Conservation (phyloP, 1,139 yeast genomes). For the Taphrina pruni region DNA sequence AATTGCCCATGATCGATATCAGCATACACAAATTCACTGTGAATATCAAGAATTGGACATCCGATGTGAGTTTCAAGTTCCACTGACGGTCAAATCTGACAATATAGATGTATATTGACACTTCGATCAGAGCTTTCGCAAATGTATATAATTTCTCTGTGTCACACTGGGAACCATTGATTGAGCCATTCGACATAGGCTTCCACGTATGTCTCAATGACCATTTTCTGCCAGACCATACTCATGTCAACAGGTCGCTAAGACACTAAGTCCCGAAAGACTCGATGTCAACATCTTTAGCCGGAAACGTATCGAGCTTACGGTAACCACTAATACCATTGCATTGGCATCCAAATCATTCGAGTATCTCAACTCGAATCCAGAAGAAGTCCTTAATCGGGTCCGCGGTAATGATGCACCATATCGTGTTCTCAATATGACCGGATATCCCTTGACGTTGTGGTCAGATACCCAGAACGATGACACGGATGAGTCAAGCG, state of each 20-base stretch:
- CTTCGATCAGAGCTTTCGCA: constrained; percentile 69
- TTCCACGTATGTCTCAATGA: constrained; percentile 59
- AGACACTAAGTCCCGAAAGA: constrained; percentile 53
- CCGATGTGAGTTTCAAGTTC: constrained; percentile 56
- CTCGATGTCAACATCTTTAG: constrained; percentile 71
- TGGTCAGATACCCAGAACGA: constrained; percentile 65
- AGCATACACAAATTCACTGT: constrained; percentile 74
- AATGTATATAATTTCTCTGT: constrained; percentile 89
- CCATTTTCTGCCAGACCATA: constrained; percentile 24
- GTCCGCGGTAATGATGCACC: constrained; percentile 85
- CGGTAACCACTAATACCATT: constrained; percentile 76
- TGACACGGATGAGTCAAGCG: constrained; percentile 47
- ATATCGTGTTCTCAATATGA: constrained; percentile 77
- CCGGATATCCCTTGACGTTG: constrained; percentile 77
- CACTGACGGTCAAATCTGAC: constrained; percentile 44
- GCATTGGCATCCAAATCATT: constrained; percentile 54
- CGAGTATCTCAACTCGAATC: constrained; percentile 73
- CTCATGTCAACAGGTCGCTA: constrained; percentile 41
- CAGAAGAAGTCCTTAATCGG: constrained; percentile 57
- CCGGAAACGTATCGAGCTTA: constrained; percentile 75
- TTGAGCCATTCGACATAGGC: constrained; percentile 87
- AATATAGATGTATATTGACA: constrained; percentile 63
- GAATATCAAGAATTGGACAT: constrained; percentile 85
- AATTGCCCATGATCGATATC: constrained; percentile 86
- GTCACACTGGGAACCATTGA: constrained; percentile 94